These are phyloP conservation scores for Protostelium mycophagum DNA, from an alignment of 78 protist genomes.

Conservation along the genomic window DNA sequence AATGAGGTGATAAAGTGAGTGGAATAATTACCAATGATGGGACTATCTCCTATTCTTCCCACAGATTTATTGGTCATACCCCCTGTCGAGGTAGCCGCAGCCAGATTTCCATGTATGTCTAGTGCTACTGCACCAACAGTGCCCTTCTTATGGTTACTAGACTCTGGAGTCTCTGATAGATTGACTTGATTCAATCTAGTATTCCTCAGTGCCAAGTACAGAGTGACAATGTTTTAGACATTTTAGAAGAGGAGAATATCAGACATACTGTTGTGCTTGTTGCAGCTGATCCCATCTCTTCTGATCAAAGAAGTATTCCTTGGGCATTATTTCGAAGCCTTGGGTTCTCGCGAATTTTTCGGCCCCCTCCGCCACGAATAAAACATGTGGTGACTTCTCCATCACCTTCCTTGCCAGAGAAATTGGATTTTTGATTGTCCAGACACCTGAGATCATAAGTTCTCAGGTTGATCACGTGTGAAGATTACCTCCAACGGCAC, in stretches of 20 bases:
- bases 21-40: conserved; percentile 56
- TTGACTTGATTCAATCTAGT: too few relatives aligned
- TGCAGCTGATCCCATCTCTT: conserved; percentile 22
- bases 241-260: too few relatives aligned
- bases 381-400: conserved; percentile 28
- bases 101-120: conserved; percentile 52
- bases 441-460: conserved; percentile 2
- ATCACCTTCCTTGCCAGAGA: conserved; percentile 46
- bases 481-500: conserved; percentile 18
- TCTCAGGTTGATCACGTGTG: not conserved
- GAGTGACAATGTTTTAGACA: too few relatives aligned
- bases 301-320: conserved; percentile 29
- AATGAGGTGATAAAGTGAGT: too few relatives aligned
- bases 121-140: conserved; percentile 71
- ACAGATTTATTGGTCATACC: conserved; percentile 69
- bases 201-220: too few relatives aligned
- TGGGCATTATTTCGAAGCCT: conserved; percentile 25
- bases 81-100: conserved; percentile 72
- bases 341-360: conserved; percentile 13
- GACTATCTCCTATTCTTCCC: conserved; percentile 75
- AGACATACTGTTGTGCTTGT: conserved; percentile 3
- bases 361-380: conserved; percentile 48
- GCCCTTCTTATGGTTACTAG: not conserved
- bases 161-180: not conserved
- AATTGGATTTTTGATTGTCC: conserved; percentile 49